A percentile compares a stretch with the other conserved stretches of the same genome.
These are phyloP conservation scores for Phialemonium atrogriseum DNA, from an alignment of 2,329 filamentous ascomycete genomes.

Conservation along the genomic window DNA sequence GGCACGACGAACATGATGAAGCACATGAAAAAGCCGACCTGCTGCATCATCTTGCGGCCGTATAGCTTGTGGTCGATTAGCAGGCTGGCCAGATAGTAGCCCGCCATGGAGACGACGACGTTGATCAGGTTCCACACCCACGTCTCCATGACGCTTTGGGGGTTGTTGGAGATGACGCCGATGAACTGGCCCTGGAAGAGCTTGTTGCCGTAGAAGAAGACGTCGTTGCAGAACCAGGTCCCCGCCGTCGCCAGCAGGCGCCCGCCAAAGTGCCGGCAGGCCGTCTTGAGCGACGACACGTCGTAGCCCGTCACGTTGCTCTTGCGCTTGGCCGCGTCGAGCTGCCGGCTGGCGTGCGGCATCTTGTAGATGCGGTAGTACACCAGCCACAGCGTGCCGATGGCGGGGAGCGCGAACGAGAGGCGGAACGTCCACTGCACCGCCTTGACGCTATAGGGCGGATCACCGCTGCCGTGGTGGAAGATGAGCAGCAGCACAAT, in stretches of 20 bases:
- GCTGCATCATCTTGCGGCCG: conserved; percentile 93
- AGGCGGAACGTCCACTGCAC: conserved; percentile 89
- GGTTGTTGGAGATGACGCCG: conserved; percentile 62
- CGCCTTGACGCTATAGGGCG: conserved; percentile 69
- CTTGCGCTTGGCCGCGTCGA: conserved; percentile 78
- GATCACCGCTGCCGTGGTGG: conserved; percentile 67
- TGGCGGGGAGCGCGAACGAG: conserved; percentile 83
- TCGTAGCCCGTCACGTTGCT: conserved; percentile 87
- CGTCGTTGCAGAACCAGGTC: conserved; percentile 91
- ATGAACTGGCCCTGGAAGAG: conserved; percentile 93
- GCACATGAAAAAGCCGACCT: conserved; percentile 83
- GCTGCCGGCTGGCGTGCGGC: conserved; percentile 76
- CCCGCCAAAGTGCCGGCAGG: conserved; percentile 75
- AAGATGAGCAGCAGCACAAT: conserved; percentile 84
- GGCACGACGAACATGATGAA: conserved; percentile 92
- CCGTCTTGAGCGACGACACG: conserved; percentile 68
- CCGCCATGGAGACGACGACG: conserved; percentile 72
- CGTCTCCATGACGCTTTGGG: conserved; percentile 67
- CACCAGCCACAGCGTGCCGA: conserved; percentile 87
- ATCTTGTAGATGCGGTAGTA: conserved; percentile 97
- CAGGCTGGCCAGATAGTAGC: conserved; percentile 85
- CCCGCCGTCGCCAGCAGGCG: conserved; percentile 81
- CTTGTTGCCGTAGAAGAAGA: conserved; percentile 99
- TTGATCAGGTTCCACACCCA: conserved; percentile 95
- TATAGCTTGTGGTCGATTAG: conserved; percentile 95